These are phyloP conservation scores for Trichoderma lentiforme DNA, from an alignment of 2,329 filamentous ascomycete species.

Conservation along the genomic window DNA sequence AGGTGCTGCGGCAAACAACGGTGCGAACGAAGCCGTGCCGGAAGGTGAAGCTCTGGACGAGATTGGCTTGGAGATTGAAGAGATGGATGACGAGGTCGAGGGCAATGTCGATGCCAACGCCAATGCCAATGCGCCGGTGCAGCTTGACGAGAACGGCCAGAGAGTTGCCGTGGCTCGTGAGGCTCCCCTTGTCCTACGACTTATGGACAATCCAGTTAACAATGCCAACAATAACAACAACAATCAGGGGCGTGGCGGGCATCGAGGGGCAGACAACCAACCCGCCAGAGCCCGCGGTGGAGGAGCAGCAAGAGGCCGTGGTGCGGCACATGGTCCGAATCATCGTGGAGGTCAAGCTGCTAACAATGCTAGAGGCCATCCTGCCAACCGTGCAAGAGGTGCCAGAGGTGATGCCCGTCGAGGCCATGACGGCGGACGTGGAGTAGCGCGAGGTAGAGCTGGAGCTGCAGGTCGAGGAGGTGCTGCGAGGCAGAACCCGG, in stretches of 20 bases:
- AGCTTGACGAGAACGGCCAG: conserved; percentile 28
- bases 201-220: conserved; percentile 40
- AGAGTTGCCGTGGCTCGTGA: conserved; percentile 51
- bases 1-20: neutral
- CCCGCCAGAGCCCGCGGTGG: neutral
- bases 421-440: conserved; percentile 11
- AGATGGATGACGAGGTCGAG: neutral
- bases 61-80: conserved; percentile 20
- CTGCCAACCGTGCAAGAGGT: conserved; percentile 10
- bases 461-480: conserved; percentile 20
- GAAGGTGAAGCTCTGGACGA: neutral
- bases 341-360: neutral
- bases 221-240: neutral
- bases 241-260: conserved; percentile 24
- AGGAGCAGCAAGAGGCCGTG: conserved; percentile 13
- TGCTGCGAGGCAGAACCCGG: neutral
- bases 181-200: conserved; percentile 54
- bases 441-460: conserved; percentile 14
- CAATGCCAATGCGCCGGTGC: conserved; percentile 29
- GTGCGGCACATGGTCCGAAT: neutral
- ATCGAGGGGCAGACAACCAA: neutral
- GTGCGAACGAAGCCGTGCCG: neutral
- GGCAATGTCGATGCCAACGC: conserved; percentile 29
- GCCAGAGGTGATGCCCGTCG: conserved; percentile 9
- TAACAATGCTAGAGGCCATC: conserved; percentile 8